A percentile compares a stretch with the other conserved stretches of the same genome.
phyloP scores from a whole-genome alignment of 164 flowering plant genomes.

The Cinnamomum micranthum region DNA sequence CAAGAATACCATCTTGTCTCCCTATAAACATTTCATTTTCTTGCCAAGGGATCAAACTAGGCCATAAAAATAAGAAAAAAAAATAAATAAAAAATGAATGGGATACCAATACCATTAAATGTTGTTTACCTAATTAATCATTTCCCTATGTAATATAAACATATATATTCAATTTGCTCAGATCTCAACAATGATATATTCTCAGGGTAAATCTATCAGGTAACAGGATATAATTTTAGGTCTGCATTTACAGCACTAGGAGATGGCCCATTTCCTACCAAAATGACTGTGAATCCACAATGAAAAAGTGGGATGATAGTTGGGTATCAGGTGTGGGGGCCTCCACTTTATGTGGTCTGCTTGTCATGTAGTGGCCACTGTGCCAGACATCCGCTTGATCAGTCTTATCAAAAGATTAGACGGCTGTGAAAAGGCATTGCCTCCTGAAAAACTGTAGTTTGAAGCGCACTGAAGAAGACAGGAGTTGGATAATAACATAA shows the following conservation, averaged over 20 bases:
- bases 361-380: neutral
- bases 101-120: neutral
- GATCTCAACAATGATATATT: too few relatives aligned
- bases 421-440: neutral
- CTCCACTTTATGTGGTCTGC: neutral
- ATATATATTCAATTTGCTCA: too few relatives aligned
- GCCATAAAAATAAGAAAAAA: neutral
- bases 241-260: too few relatives aligned
- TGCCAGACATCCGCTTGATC: slow-evolving; percentile 1
- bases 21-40: too few relatives aligned
- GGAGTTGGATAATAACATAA: neutral
- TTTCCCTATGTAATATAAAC: too few relatives aligned
- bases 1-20: too few relatives aligned
- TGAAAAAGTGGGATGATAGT: too few relatives aligned
- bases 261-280: too few relatives aligned
- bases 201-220: too few relatives aligned
- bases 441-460: neutral
- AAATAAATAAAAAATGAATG: neutral
- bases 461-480: neutral
- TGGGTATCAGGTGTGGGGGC: neutral
- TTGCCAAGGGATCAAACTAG: neutral
- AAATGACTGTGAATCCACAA: too few relatives aligned
- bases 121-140: too few relatives aligned
- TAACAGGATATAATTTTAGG: too few relatives aligned
- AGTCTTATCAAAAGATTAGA: slow-evolving; percentile 1